A percentile compares a stretch with the other conserved stretches of the same genome.
Evolutionary conservation across 495 filamentous ascomycete genomes (phyloP).

Genomic region (Chaetomium cochliodes): DNA sequence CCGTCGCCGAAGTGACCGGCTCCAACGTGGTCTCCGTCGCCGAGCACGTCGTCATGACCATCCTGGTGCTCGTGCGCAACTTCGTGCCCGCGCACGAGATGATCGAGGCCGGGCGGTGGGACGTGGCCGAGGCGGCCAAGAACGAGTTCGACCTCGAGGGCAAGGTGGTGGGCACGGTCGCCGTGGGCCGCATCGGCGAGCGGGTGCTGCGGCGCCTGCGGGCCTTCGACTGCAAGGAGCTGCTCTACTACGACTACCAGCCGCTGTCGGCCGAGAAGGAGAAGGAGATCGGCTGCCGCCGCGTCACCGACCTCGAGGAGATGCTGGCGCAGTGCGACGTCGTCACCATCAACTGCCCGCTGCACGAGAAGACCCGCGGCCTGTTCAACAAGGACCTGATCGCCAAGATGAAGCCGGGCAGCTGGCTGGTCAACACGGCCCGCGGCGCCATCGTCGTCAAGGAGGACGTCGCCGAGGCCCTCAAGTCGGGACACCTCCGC

Average conservation of each 20-base stretch:
- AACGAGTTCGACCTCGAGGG: constrained; percentile 95
- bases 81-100: constrained; percentile 97
- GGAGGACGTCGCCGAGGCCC: constrained; percentile 94
- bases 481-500: constrained; percentile 89
- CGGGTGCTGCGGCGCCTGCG: constrained; percentile 93
- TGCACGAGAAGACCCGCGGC: constrained; percentile 95
- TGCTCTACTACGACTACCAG: constrained; percentile 99
- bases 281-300: constrained; percentile 93
- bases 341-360: constrained; percentile 98
- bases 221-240: constrained; percentile 98
- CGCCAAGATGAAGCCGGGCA: constrained; percentile 97
- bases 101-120: constrained; percentile 84
- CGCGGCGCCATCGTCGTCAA: constrained; percentile 99
- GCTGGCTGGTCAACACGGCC: constrained; percentile 97
- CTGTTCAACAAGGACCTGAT: constrained; percentile 99
- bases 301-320: constrained; percentile 86
- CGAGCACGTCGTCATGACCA: constrained; percentile 98
- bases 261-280: constrained; percentile 82
- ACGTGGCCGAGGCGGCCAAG: constrained; percentile 94
- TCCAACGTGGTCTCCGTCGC: constrained; percentile 88
- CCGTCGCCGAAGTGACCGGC: constrained; percentile 94
- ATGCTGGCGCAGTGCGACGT: constrained; percentile 95
- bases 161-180: constrained; percentile 98
- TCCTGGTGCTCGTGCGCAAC: constrained; percentile 93
- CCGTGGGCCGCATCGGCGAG: constrained; percentile 96